phyloP scores from a whole-genome alignment of 352 stramenopile species.

The Globisporangium splendens region DNA sequence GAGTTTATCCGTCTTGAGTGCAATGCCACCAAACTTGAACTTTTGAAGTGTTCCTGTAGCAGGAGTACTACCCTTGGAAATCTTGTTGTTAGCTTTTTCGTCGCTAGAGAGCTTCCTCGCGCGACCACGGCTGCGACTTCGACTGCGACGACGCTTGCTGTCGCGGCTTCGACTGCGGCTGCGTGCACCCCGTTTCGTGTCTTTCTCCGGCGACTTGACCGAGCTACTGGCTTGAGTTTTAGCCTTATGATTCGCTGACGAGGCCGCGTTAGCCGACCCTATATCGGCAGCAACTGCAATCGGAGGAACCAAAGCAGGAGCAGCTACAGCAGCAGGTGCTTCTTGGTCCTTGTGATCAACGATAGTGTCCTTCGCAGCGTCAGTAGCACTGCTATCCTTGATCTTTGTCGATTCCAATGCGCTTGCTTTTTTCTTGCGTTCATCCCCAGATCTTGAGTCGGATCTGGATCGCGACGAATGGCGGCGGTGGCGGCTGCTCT shows the following conservation, averaged over 20 bases:
- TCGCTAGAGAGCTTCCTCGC: slow-evolving; percentile 14
- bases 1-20: slow-evolving; percentile 43
- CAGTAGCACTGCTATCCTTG: not conserved
- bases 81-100: not conserved
- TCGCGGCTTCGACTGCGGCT: slow-evolving; percentile 20
- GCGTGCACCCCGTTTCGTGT: slow-evolving; percentile 2
- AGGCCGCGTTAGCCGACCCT: not conserved
- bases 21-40: slow-evolving; percentile 71
- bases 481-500: slow-evolving; percentile 10
- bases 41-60: slow-evolving; percentile 12
- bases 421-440: slow-evolving; percentile 2
- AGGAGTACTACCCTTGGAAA: too few species aligned
- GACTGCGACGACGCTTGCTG: slow-evolving; percentile 17
- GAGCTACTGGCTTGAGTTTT: not conserved
- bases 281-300: not conserved
- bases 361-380: not conserved
- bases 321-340: not conserved
- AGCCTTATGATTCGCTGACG: not conserved
- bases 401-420: not conserved
- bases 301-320: not conserved
- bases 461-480: slow-evolving; percentile 17
- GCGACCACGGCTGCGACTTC: slow-evolving; percentile 24
- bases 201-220: slow-evolving; percentile 11
- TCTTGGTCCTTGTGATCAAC: not conserved
- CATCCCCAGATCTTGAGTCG: slow-evolving; percentile 3